Evolutionary conservation across 2,329 filamentous ascomycete species (phyloP).

Genomic region (Exutisphaerella laricina): DNA sequence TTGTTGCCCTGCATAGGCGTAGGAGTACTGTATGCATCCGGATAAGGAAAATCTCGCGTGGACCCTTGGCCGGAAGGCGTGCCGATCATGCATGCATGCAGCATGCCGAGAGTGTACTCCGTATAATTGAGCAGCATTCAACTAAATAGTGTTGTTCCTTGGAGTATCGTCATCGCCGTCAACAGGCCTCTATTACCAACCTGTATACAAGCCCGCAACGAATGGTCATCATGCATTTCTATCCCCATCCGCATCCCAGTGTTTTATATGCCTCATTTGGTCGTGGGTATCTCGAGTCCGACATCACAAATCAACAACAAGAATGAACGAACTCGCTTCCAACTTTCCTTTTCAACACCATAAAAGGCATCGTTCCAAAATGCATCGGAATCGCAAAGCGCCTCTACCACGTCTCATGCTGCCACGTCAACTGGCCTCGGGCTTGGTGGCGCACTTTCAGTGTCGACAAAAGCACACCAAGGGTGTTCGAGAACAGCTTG

Average conservation of each 20-base stretch:
- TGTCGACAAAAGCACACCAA: conserved; percentile 51
- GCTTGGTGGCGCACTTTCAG: conserved; percentile 31
- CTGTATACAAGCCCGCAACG: too few relatives aligned
- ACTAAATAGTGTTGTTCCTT: too few relatives aligned
- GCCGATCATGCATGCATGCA: too few relatives aligned
- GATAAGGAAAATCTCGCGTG: too few relatives aligned
- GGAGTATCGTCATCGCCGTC: too few relatives aligned
- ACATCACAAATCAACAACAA: neutral
- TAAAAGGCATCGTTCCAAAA: neutral
- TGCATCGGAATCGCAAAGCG: neutral
- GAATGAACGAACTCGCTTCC: neutral
- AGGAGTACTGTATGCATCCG: too few relatives aligned
- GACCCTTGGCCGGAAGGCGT: too few relatives aligned
- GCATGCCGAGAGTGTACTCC: too few relatives aligned
- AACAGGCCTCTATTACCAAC: too few relatives aligned
- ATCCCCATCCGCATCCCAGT: neutral
- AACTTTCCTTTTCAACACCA: neutral
- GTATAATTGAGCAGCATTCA: too few relatives aligned
- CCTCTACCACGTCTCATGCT: neutral
- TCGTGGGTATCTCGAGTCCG: conserved; percentile 5
- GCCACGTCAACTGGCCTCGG: neutral
- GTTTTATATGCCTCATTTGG: conserved; percentile 1
- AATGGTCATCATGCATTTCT: neutral
- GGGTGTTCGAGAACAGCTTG: conserved; percentile 79
- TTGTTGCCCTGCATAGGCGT: too few relatives aligned